Evolutionary conservation across 2,329 filamentous ascomycete species (phyloP).

Genomic region (Cordyceps fumosorosea): DNA sequence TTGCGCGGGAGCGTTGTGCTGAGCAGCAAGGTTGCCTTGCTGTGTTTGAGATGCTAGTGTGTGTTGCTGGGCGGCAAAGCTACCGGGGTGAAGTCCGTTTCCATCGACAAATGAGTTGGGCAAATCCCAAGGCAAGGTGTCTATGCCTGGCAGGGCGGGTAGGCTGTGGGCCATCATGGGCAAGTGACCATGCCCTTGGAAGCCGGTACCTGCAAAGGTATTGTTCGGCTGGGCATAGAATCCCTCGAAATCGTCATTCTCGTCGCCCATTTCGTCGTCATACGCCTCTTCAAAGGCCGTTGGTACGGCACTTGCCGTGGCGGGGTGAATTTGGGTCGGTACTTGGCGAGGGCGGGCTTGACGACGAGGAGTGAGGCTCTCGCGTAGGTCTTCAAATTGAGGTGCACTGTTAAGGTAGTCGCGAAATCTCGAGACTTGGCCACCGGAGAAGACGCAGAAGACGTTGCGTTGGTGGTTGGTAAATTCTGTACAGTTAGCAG

Average conservation of each 20-base stretch:
- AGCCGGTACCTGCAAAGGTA: not conserved
- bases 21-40: conserved; percentile 3
- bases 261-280: conserved; percentile 38
- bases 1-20: not conserved
- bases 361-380: conserved; percentile 21
- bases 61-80: conserved; percentile 1
- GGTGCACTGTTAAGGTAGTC: conserved; percentile 62
- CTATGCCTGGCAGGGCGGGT: conserved; percentile 1
- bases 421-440: conserved; percentile 71
- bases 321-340: not conserved
- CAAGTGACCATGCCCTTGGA: not conserved
- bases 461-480: conserved; percentile 91
- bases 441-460: conserved; percentile 94
- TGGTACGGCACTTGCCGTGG: conserved; percentile 17
- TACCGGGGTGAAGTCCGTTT: not conserved
- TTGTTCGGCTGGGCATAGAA: conserved; percentile 18
- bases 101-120: not conserved
- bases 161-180: conserved; percentile 10
- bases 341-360: conserved; percentile 12
- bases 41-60: conserved; percentile 16
- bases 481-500: conserved; percentile 59
- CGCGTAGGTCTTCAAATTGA: conserved; percentile 40
- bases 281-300: conserved; percentile 27
- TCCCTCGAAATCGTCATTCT: conserved; percentile 39
- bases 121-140: conserved; percentile 1